Base-by-base conservation (phyloP, 257 asterid genomes). In the Voacanga thouarsii region DNA sequence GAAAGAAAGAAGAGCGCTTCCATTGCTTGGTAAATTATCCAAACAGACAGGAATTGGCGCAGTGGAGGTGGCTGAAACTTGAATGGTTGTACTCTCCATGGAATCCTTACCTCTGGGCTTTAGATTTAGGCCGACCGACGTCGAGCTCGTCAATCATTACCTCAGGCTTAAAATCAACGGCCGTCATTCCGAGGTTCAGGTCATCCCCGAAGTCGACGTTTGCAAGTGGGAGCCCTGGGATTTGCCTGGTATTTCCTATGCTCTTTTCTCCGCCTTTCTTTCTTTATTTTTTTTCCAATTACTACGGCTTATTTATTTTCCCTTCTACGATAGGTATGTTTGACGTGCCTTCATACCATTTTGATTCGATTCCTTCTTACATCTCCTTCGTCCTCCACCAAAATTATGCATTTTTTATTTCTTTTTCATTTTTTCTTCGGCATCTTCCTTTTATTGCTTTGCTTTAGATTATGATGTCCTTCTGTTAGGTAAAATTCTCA, bases 201-300 rank as follows among this genome's bases (percentile, higher is more conserved):
- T 91, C 77, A 91, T 93, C 75, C 92, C 92, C 8, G 96, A 93
- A 86, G 83, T 93, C 37, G 97, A 93, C 65, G 93, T 91, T 67
- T 93, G 97, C 85, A 93, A 91, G 82, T 91, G 93, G 92, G 97
- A 93, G 86, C 97, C 96, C 7, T 91, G 96, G 96, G 97, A 93
- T 87, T 95, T 93, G 23, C 97, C 97, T 50, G 88, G 97, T 92
- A 82, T 64, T 26, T 55, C 18, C 24, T 70, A 23, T 47, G 11
- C 3, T 30, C 28, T 6, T 63, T 70, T 67, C n/a, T 76, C 47
- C 39, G 24, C 45, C n/a, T 72, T 49, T 16, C 3, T 15, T 16
- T 65, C 18, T 53, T 16, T 53, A 14, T 9, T 9, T 7, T 10
- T 10, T 10, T 9, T 49, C 9, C 2, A 4, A 26, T 63, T 63